Base-by-base conservation (phyloP, 352 stramenopile genomes). In the Globisporangium apiculatum region DNA sequence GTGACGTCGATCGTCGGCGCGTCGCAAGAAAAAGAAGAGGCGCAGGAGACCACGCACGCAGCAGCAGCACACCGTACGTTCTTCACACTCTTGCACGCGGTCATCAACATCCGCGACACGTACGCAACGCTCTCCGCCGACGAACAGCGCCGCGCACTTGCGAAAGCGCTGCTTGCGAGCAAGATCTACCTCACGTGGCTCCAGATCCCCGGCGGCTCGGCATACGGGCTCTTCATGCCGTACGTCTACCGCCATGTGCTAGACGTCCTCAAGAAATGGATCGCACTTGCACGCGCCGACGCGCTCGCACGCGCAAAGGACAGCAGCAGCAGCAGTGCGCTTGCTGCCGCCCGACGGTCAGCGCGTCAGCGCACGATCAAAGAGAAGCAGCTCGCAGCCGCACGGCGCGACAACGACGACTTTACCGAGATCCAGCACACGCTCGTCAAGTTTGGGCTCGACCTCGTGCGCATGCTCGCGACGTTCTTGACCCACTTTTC, bases 211-310 rank as follows among this genome's bases (percentile, higher is more conserved):
- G 83, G 84, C n/a, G 83, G 82, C 0, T 80, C 83, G 0, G 84
- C 86, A 2, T 92, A 94, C 51, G 81, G 86, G 0, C 53, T 95
- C 3, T 95, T 94, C 64, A 92, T 94, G 77, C 69, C 86, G 11
- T 93, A 86, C 48, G 76, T 94, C 46, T 95, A 92, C 54, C 78
- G 83, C 6, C 79, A 92, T 57, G 77, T 90, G 53, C 56, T 95
- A 42, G 81, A 90, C 47, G 68, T 86, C 9, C 63, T 91, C n/a
- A 86, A 84, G 57, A 90, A 89, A 47, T 95, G 86, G 83, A 64
- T 89, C 7, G 67, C 72, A 4, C 51, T 77, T 1, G 66, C 79
- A 58, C 64, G 51, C 18, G 55, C 9, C n/a, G 59, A 55, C 31
- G 49, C 43, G n/a, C 48, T 56, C 46, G 38, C 57, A 37, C 43